Evolutionary conservation across 257 asterid species (phyloP), one percentile per base, ranked within the genome.

Genomic region (Gentiana straminea): DNA sequence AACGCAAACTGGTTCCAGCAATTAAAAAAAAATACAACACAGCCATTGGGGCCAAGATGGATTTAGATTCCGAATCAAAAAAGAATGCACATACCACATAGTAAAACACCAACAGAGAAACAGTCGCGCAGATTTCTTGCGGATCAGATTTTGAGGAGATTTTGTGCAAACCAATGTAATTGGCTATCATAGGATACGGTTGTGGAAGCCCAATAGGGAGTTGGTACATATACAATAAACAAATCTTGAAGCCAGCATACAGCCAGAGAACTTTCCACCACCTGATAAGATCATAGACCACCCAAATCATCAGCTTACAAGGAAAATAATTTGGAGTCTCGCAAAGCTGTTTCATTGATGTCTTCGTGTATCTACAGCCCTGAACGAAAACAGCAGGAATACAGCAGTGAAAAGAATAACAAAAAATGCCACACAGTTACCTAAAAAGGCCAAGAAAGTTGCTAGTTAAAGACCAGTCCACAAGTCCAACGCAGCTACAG

Each of bases 381-480:
- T 5, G 46, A 41, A 41, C 8, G 7, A 41, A 41, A 41, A 41
- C 55, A 37, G 35, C 13, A 36, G 39, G 35, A 10, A 6, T 67
- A 57, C 51, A 59, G 58, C 60, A 51, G 4, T 39, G 39, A 56
- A 56, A 8, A 24, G 35, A 46, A 41, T 13, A 49, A 44, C 38
- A 34, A 61, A 33, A 38, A 32, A 55, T 35, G 46, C 46, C 36
- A 65, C 36, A 15, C 6, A 68, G 59, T 57, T 68, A 92, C 98
- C 98, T 85, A 86, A 92, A 92, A 74, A 92, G 94, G 65, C 98
- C 97, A 65, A 92, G 75, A 73, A 92, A 92, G 75, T 92, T 92
- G 91, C 98, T 88, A 47, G 97, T 81, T 64, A 92, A 67, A 52
- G 98, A 92, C 94, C 95, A 88, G 73, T 85, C 90, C 58, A 92